A percentile compares a stretch with the other conserved stretches of the same genome.
phyloP scores from a whole-genome alignment of 2,329 filamentous ascomycete genomes.

The Penicillium brevicompactum region DNA sequence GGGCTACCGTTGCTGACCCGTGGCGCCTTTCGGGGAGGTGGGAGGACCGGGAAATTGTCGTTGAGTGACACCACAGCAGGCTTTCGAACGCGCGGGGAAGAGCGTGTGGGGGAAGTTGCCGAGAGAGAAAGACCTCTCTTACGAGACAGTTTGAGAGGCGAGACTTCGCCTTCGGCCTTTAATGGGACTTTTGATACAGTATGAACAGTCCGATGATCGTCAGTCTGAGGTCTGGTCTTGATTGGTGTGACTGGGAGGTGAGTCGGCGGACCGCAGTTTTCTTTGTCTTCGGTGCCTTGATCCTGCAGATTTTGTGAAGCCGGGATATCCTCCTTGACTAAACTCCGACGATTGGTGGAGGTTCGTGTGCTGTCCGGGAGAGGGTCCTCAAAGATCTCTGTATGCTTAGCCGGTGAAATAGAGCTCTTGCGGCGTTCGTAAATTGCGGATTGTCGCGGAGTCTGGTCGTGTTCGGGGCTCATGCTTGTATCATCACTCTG shows the following conservation, averaged over 20 bases:
- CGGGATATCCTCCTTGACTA: not conserved
- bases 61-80: slow-evolving; percentile 24
- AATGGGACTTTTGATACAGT: slow-evolving; percentile 78
- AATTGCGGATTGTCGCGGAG: slow-evolving; percentile 5
- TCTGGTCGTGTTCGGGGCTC: slow-evolving; percentile 15
- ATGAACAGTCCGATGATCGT: slow-evolving; percentile 61
- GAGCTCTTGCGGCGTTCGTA: slow-evolving; percentile 13
- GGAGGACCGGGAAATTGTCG: slow-evolving; percentile 23
- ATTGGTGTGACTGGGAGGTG: slow-evolving; percentile 58
- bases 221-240: slow-evolving; percentile 42
- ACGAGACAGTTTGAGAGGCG: slow-evolving; percentile 48
- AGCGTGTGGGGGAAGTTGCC: slow-evolving; percentile 44
- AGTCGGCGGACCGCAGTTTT: slow-evolving; percentile 25
- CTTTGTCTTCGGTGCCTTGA: slow-evolving; percentile 30
- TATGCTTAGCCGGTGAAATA: slow-evolving; percentile 10
- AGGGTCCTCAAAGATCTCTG: slow-evolving; percentile 28
- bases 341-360: not conserved
- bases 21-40: slow-evolving; percentile 32
- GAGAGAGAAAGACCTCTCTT: slow-evolving; percentile 56
- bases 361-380: not conserved
- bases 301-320: slow-evolving; percentile 3
- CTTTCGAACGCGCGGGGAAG: slow-evolving; percentile 32
- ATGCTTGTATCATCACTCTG: slow-evolving; percentile 10
- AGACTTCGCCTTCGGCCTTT: slow-evolving; percentile 62
- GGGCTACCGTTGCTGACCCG: slow-evolving; percentile 20